Evolutionary conservation across 1,284 basidiomycete species (phyloP), one percentile per base, ranked within the genome.

Genomic region (Violaceomyces palustris): DNA sequence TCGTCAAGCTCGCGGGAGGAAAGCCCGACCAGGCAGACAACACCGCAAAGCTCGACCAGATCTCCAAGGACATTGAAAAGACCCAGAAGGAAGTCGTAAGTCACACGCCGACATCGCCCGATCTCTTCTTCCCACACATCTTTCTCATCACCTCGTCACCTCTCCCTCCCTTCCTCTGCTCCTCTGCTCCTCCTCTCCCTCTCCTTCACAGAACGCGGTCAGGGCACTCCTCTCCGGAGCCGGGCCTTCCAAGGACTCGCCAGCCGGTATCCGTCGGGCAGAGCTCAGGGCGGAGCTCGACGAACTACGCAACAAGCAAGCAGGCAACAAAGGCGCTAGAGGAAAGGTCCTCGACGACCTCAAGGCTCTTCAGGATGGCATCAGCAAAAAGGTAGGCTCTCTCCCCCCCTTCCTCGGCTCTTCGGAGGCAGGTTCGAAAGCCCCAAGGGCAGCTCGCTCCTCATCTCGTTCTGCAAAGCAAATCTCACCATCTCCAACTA

Each of bases 321-420:
- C 86, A 30, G 81, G 80, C 54, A 82, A 78, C 77, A 97, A 96
- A 78, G 76, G 75, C 32, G 80, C 83, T 15, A 79, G 92, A 49
- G 77, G 79, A 24, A 90, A 88, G 77, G 78, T 87, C 36, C 75
- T 85, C 35, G 89, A 92, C 42, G 86, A 94, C 75, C 76, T 97
- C 54, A 88, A 88, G 72, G 67, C 80, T 21, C 72, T 92, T 40
- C 84, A 96, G 72, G 92, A 96, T 14, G 77, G 74, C 33, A 80
- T 93, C 40, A 78, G 82, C 67, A 88, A 87, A 77, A 96, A 91
- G 81, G 88, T 87, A n/a, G n/a, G n/a, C n/a, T n/a, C n/a, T n/a
- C 28, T n/a, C 23, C 34, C 25, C 10, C n/a, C 35, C 27, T 28
- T 9, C 6, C 11, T 19, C n/a, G 11, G 21, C 21, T 24, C 35